Base-by-base conservation (phyloP, 495 filamentous ascomycete genomes). In the Xylaria intraflava region DNA sequence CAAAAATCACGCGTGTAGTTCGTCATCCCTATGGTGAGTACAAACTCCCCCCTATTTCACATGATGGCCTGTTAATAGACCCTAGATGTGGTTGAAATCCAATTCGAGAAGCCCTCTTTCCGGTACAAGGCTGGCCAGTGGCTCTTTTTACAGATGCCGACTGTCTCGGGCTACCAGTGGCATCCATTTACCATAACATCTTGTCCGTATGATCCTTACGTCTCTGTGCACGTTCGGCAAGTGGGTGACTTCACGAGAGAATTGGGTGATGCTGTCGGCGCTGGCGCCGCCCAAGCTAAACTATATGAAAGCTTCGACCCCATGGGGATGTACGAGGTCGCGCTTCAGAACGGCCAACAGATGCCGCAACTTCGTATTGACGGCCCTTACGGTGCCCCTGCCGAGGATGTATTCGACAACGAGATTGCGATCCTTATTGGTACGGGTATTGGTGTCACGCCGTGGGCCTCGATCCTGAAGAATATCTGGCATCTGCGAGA, bases 171-270 rank as follows among this genome's bases (percentile, higher is more conserved):
- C 52, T 83, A 85, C 57, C 92, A 99, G 73, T 99, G 93, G 93
- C 93, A 99, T 71, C 93, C 93, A 14, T 99, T 97, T 69, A 99
- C 93, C 66, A 99, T 99, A 73, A 99, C 93, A 10, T 97, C 94
- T 46, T 97, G 94, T 70, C 93, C 94, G 22, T 90, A 88, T 62
- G 93, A 99, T 59, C 84, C 87, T 2, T 96, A 98, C 69, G 80
- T 97, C 63, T 93, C 88, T 47, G 79, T 98, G 20, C 93, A 98
- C 66, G 83, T 98, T 53, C 87, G 92, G 43, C 93, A 97, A 77
- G 90, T 97, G 9, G 93, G 93, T 50, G 93, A 98, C 68, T 98
- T 93, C 69, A 98, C 94, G 12, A 83, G 83, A 51, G 80, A 81
- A 1, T 80, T 98, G 12, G 94, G 88, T 64, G 87, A 96, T 60